These are phyloP conservation scores for Zangia roseola DNA, from an alignment of 768 basidiomycete genomes.

Conservation along the genomic window DNA sequence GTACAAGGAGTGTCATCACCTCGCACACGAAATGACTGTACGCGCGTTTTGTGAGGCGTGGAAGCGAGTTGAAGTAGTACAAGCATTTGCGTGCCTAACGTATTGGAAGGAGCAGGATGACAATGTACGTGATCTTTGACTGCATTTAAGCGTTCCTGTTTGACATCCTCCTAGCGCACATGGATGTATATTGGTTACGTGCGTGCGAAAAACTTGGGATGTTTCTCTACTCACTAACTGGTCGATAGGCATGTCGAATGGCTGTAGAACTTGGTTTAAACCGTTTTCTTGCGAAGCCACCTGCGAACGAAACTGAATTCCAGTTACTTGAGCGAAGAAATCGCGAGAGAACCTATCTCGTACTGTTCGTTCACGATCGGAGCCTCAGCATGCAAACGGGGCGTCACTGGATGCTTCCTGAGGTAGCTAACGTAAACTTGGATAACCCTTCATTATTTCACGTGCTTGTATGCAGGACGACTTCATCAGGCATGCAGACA, in stretches of 20 bases:
- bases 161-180: slow-evolving; percentile 52
- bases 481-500: slow-evolving; percentile 61
- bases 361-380: slow-evolving; percentile 83
- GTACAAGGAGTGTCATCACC: slow-evolving; percentile 65
- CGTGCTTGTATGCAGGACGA: slow-evolving; percentile 47
- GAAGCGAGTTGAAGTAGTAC: slow-evolving; percentile 84
- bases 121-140: slow-evolving; percentile 45
- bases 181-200: slow-evolving; percentile 90
- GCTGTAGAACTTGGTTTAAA: slow-evolving; percentile 82
- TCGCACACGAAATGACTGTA: slow-evolving; percentile 73
- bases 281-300: slow-evolving; percentile 56
- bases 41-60: slow-evolving; percentile 76
- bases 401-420: slow-evolving; percentile 84
- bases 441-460: slow-evolving; percentile 11
- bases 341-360: slow-evolving; percentile 82
- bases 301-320: slow-evolving; percentile 58
- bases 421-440: slow-evolving; percentile 35
- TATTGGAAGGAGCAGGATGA: slow-evolving; percentile 92
- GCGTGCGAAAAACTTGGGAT: slow-evolving; percentile 28
- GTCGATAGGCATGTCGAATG: slow-evolving; percentile 75
- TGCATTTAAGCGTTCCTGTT: neutral
- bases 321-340: slow-evolving; percentile 77
- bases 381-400: slow-evolving; percentile 86
- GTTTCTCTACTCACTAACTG: neutral
- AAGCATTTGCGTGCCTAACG: slow-evolving; percentile 84